These are phyloP conservation scores for Blastobotrys serpentis DNA, from an alignment of 1,139 yeast genomes.

Conservation along the genomic window DNA sequence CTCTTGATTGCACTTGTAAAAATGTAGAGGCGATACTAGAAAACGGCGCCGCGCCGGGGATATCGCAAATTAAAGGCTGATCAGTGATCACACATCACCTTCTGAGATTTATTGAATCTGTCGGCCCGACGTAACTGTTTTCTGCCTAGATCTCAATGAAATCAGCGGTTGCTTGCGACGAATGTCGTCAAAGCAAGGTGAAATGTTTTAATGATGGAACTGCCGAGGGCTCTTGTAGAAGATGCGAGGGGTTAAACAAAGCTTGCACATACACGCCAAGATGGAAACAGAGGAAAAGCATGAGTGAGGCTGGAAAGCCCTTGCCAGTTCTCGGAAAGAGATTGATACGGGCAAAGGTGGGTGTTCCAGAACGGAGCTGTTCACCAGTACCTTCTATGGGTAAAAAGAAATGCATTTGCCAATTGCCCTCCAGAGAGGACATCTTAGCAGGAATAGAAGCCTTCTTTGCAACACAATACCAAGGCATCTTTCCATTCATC, in stretches of 20 bases:
- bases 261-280: conserved; percentile 15
- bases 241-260: conserved; percentile 11
- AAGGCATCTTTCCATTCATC: conserved; percentile 20
- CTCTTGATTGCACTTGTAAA: too few species aligned
- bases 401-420: background rate
- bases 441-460: conserved; percentile 15
- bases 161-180: conserved; percentile 19
- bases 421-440: conserved; percentile 13
- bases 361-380: background rate
- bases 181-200: conserved; percentile 18
- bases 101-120: background rate
- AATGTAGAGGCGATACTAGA: too few species aligned
- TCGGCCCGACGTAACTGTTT: background rate
- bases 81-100: background rate
- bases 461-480: conserved; percentile 18
- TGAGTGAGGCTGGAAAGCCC: background rate
- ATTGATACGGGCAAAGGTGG: background rate
- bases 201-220: conserved; percentile 20
- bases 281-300: conserved; percentile 14
- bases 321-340: background rate
- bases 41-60: too few species aligned
- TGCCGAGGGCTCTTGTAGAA: conserved; percentile 11
- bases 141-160: conserved; percentile 13
- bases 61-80: too few species aligned
- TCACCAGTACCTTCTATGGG: background rate